These are phyloP conservation scores for Tieghemostelium lacteum DNA, from an alignment of 78 protist species.

Conservation along the genomic window DNA sequence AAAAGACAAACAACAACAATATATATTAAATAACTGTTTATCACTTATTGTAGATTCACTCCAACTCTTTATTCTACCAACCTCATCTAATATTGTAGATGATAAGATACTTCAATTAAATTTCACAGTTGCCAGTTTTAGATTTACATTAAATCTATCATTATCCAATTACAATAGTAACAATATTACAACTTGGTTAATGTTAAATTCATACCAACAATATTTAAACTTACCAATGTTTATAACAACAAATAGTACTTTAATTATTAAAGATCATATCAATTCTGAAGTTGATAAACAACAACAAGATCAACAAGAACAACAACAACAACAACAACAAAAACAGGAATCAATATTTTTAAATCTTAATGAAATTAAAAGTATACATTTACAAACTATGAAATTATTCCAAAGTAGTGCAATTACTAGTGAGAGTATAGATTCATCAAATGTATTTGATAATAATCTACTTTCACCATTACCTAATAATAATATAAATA, in stretches of 20 bases:
- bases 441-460: not conserved
- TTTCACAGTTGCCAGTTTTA: too few relatives aligned
- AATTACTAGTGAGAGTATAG: not conserved
- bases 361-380: too few relatives aligned
- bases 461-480: not conserved
- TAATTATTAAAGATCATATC: not conserved
- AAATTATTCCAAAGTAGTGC: not conserved
- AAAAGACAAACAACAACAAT: too few relatives aligned
- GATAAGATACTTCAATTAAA: too few relatives aligned
- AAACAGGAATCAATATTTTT: not conserved
- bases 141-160: too few relatives aligned
- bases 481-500: not conserved
- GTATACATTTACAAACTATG: not conserved
- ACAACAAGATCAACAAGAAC: not conserved
- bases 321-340: not conserved
- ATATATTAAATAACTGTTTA: too few relatives aligned
- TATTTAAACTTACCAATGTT: conserved; percentile 1
- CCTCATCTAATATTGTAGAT: too few relatives aligned
- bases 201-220: not conserved
- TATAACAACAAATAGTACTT: not conserved
- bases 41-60: too few relatives aligned
- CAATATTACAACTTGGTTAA: conserved; percentile 10
- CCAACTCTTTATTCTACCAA: too few relatives aligned
- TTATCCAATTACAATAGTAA: not conserved
- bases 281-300: not conserved